These are phyloP conservation scores for Metschnikowia lachancei DNA, from an alignment of 805 yeast genomes.

Conservation along the genomic window DNA sequence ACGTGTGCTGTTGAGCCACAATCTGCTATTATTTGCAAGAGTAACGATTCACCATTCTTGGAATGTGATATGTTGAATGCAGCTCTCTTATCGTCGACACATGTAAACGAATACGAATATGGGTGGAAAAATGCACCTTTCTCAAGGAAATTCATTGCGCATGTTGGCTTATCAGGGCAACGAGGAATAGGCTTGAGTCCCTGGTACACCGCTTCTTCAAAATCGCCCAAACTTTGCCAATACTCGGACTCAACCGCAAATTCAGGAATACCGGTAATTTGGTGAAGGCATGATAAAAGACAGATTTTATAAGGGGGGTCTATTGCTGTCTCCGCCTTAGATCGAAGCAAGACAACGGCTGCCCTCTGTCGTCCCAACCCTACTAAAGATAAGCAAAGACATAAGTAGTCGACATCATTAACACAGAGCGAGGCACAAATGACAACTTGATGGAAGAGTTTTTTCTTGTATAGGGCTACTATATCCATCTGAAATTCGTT, in stretches of 20 bases:
- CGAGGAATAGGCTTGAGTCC: slow-evolving; percentile 1
- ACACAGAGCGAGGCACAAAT: slow-evolving; percentile 7
- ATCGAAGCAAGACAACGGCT: slow-evolving; percentile 12
- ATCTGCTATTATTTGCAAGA: slow-evolving; percentile 1
- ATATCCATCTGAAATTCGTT: background rate
- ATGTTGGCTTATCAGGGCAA: background rate
- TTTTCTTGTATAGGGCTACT: slow-evolving; percentile 7
- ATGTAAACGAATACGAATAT: slow-evolving; percentile 1
- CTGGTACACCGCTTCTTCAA: background rate
- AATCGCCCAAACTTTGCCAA: slow-evolving; percentile 7
- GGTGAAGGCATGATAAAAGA: slow-evolving; percentile 8
- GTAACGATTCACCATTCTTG: background rate
- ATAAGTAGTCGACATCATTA: slow-evolving; percentile 6
- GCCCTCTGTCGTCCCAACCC: slow-evolving; percentile 12
- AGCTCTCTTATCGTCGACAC: background rate
- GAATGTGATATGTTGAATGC: background rate
- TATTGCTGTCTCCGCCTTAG: slow-evolving; percentile 4
- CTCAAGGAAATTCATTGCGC: background rate
- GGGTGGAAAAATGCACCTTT: slow-evolving; percentile 9
- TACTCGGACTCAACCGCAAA: slow-evolving; percentile 8
- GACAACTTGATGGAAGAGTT: slow-evolving; percentile 10
- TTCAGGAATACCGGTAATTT: slow-evolving; percentile 1
- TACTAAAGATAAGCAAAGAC: slow-evolving; percentile 10
- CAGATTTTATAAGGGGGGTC: slow-evolving; percentile 6
- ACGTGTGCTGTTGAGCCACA: slow-evolving; percentile 1